Evolutionary conservation across 306 rosid genomes (phyloP).

Genomic region (Abrus precatorius): DNA sequence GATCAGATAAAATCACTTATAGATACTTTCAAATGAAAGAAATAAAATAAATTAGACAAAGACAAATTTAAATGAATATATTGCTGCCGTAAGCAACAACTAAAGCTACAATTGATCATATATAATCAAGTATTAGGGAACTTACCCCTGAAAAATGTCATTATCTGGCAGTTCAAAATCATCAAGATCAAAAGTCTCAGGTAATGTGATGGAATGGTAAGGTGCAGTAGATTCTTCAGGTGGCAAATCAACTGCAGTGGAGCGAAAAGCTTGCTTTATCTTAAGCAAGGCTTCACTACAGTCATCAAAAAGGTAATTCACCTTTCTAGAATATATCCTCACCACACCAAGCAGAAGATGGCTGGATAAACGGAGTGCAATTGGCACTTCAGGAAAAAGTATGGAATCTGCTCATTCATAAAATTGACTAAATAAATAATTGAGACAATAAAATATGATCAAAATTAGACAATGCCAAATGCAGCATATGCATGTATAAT

Average conservation of each 20-base stretch:
- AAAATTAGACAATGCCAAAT: constrained; percentile 22
- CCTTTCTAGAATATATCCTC: constrained; percentile 99
- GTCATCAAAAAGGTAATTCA: constrained; percentile 98
- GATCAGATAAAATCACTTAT: neutral
- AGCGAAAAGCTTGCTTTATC: constrained; percentile 99
- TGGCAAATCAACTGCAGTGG: constrained; percentile 96
- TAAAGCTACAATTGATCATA: constrained; percentile 35
- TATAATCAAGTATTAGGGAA: constrained; percentile 46
- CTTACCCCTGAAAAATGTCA: constrained; percentile 92
- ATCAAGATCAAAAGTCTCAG: constrained; percentile 99
- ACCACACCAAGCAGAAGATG: constrained; percentile 99
- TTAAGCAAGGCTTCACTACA: constrained; percentile 99
- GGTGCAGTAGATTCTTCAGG: constrained; percentile 99
- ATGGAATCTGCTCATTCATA: constrained; percentile 86
- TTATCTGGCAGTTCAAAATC: constrained; percentile 99
- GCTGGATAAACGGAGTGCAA: constrained; percentile 98
- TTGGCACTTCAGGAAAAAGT: constrained; percentile 95
- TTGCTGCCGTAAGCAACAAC: constrained; percentile 34
- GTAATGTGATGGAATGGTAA: constrained; percentile 96
- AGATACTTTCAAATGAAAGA: constrained; percentile 24
- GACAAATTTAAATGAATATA: constrained; percentile 14
- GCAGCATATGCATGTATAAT: constrained; percentile 24
- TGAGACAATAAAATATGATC: constrained; percentile 38
- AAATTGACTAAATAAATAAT: constrained; percentile 43
- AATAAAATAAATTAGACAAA: constrained; percentile 20